Conservation (phyloP, 768 basidiomycete genomes). For the Mrakia frigida region DNA sequence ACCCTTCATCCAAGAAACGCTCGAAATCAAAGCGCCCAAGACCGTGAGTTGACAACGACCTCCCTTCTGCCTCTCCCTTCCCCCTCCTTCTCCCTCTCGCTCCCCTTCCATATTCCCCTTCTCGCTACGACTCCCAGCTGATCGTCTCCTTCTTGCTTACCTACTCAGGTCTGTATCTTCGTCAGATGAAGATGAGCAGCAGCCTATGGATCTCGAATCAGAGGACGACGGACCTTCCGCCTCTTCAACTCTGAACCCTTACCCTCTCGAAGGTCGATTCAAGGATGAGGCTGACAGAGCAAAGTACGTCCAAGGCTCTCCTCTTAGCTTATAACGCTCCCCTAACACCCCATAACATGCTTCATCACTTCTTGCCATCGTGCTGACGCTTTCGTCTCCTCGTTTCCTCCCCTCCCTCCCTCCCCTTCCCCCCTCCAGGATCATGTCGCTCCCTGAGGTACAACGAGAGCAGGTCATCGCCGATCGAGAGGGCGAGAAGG, state of each 20-base stretch:
- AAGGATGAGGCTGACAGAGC: conserved; percentile 75
- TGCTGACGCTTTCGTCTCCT: not conserved
- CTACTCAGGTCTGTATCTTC: conserved; percentile 31
- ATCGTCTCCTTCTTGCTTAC: conserved; percentile 46
- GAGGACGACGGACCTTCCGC: conserved; percentile 29
- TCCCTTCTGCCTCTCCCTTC: conserved; percentile 12
- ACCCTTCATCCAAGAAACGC: conserved; percentile 38
- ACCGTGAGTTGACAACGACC: not conserved
- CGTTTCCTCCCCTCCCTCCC: conserved; percentile 29
- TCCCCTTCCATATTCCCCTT: conserved; percentile 34
- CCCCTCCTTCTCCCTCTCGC: conserved; percentile 42
- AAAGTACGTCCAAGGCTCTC: conserved; percentile 53
- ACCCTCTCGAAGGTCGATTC: conserved; percentile 88
- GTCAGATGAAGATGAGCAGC: conserved; percentile 56
- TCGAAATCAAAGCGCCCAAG: conserved; percentile 10
- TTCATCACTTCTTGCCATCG: not conserved
- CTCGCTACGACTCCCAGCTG: conserved; percentile 45
- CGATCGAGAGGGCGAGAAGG: conserved; percentile 71
- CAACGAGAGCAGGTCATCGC: conserved; percentile 83
- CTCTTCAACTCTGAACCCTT: conserved; percentile 53
- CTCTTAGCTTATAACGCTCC: not conserved
- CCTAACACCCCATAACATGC: not conserved
- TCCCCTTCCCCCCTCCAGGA: conserved; percentile 48
- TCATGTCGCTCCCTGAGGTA: conserved; percentile 75
- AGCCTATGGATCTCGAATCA: conserved; percentile 44